Conservation (phyloP, 2,329 filamentous ascomycete genomes). For the Exutisphaerella laricina region DNA sequence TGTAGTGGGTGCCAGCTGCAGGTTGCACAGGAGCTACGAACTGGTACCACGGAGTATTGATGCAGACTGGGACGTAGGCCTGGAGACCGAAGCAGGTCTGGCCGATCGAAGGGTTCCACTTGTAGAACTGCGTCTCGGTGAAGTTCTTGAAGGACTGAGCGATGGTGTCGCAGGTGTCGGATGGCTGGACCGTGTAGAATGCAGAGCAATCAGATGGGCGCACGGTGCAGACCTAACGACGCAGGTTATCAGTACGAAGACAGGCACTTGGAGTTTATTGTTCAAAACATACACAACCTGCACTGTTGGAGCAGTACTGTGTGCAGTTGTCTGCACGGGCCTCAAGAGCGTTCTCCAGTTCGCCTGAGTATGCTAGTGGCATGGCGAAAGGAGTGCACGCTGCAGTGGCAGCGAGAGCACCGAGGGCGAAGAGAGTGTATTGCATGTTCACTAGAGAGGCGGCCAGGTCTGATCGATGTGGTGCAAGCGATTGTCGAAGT, state of each 20-base stretch:
- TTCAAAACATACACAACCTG: slow-evolving; percentile 16
- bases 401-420: slow-evolving; percentile 15
- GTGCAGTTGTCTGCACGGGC: slow-evolving; percentile 21
- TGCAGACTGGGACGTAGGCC: slow-evolving; percentile 34
- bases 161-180: slow-evolving; percentile 31
- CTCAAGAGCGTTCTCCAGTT: slow-evolving; percentile 5
- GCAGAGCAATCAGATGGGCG: slow-evolving; percentile 23
- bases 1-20: slow-evolving; percentile 19
- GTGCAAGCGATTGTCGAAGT: not conserved
- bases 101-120: slow-evolving; percentile 33
- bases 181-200: slow-evolving; percentile 28
- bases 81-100: slow-evolving; percentile 29
- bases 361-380: slow-evolving; percentile 13
- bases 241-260: not conserved
- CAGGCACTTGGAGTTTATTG: not conserved
- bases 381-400: slow-evolving; percentile 15
- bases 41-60: slow-evolving; percentile 21
- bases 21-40: slow-evolving; percentile 20
- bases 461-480: not conserved
- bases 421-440: slow-evolving; percentile 16
- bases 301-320: slow-evolving; percentile 17
- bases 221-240: slow-evolving; percentile 16
- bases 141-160: slow-evolving; percentile 32
- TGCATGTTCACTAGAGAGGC: slow-evolving; percentile 13
- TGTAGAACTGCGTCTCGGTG: slow-evolving; percentile 32